Evolutionary conservation across 345 rosid genomes (phyloP), one percentile per base, ranked within the genome.

Genomic region (Eucalyptus tenuipes): DNA sequence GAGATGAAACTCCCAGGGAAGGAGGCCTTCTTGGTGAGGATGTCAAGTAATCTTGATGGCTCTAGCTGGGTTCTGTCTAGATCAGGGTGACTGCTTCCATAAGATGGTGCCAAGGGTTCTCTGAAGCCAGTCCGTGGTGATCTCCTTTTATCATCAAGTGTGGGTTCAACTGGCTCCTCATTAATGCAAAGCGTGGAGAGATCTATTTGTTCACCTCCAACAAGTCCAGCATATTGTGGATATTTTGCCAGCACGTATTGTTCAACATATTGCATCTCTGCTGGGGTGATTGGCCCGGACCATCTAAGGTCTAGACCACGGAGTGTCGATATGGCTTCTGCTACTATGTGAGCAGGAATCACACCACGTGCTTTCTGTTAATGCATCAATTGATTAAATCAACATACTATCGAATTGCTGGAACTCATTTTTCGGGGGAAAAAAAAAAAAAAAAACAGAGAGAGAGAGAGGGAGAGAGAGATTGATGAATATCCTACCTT

Each of bases 281-380:
- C 90, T n/a, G 93, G 94, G 31, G 97, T 94, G 88, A 94, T 95
- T 10, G 97, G 96, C 29, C 96, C 96, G 5, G 97, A 95, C 96
- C 96, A 95, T 92, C 95, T 90, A 45, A 94, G 91, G 80, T 94
- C 96, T 37, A 94, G 96, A 37, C 95, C 97, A 13, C 91, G 94
- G 85, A 95, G 91, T n/a, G 96, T 94, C 4, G 96, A 93, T 88
- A 95, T 95, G 42, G 97, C 97, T 91, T 95, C 97, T 7, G 97
- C 97, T 33, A 94, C 92, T n/a, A 94, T 94, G 90, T 95, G 95
- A 68, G 95, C 94, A 37, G 95, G 96, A 88, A 95, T 94, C 40
- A 94, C 92, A 4, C 93, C 89, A 88, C 92, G 94, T 71, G 93
- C 95, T 90, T 94, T 95, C 97, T 94, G 96, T 88, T 49, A 47